These are phyloP conservation scores for Nadsonia starkeyi-henricii DNA, from an alignment of 1,139 yeast genomes.

Conservation along the genomic window DNA sequence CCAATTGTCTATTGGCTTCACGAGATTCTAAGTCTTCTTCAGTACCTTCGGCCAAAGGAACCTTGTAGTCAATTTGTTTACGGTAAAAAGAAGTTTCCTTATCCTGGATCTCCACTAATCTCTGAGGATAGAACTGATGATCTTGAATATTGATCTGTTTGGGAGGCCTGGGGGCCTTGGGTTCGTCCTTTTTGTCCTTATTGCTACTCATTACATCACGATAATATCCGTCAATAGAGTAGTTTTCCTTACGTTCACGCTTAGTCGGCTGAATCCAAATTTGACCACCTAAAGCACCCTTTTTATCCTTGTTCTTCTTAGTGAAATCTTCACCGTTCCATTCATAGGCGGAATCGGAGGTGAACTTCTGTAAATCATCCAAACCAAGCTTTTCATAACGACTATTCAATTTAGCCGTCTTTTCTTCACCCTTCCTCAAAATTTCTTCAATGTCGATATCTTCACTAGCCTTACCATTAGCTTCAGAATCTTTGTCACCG, in stretches of 20 bases:
- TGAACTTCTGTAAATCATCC: conserved; percentile 83
- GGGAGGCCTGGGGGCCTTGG: conserved; percentile 32
- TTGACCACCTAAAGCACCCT: conserved; percentile 7
- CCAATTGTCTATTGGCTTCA: conserved; percentile 42
- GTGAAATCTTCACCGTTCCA: conserved; percentile 94
- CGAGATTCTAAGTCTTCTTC: conserved; percentile 39
- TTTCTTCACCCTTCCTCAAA: conserved; percentile 62
- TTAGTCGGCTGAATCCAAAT: conserved; percentile 80
- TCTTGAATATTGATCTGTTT: conserved; percentile 48
- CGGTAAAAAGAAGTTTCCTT: conserved; percentile 69
- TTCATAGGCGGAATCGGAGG: conserved; percentile 84
- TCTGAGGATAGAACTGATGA: conserved; percentile 74
- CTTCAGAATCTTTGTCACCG: conserved; percentile 21
- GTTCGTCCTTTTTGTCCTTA: conserved; percentile 14
- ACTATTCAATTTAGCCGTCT: conserved; percentile 61
- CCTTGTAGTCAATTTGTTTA: conserved; percentile 54
- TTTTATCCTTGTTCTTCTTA: conserved; percentile 31
- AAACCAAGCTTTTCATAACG: conserved; percentile 76
- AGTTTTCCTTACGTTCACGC: conserved; percentile 81
- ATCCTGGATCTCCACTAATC: conserved; percentile 50
- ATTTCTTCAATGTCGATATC: conserved; percentile 74
- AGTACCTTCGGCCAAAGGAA: conserved; percentile 33
- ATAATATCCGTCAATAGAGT: conserved; percentile 77
- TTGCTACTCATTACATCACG: conserved; percentile 48
- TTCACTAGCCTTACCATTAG: conserved; percentile 8